These are phyloP conservation scores for Pseudognaphalium luteoalbum DNA, from an alignment of 129 eudicot genomes.

Conservation along the genomic window DNA sequence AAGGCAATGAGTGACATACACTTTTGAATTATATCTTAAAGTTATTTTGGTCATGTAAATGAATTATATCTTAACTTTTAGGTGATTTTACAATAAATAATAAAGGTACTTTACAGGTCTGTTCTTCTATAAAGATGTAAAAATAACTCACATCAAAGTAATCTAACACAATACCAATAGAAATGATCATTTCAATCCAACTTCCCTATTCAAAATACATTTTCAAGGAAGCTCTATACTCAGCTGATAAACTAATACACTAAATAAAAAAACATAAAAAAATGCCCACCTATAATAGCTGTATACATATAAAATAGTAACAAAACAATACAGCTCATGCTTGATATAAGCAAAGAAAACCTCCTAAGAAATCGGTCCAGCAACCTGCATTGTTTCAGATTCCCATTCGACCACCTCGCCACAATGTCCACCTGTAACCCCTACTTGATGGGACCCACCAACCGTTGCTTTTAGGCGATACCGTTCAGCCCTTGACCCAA, in stretches of 20 bases:
- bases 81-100: too few species aligned
- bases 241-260: neutral
- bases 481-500: conserved; percentile 95
- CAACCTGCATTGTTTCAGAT: conserved; percentile 36
- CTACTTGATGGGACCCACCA: conserved; percentile 26
- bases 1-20: too few species aligned
- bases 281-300: neutral
- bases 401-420: conserved; percentile 54
- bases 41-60: too few species aligned
- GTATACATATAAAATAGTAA: neutral
- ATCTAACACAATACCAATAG: neutral
- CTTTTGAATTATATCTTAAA: too few species aligned
- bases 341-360: conserved; percentile 8
- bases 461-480: conserved; percentile 54
- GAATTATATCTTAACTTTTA: too few species aligned
- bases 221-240: conserved; percentile 1
- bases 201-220: neutral
- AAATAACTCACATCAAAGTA: neutral
- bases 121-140: too few species aligned
- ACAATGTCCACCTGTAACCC: conserved; percentile 40
- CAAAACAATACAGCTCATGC: neutral
- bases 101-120: too few species aligned
- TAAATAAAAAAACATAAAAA: neutral
- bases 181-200: neutral
- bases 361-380: conserved; percentile 37